Percentiles rank a stretch among this genome's conserved stretches.
Conservation (phyloP, 441 rosid genomes). For the Erodium trifolium region DNA sequence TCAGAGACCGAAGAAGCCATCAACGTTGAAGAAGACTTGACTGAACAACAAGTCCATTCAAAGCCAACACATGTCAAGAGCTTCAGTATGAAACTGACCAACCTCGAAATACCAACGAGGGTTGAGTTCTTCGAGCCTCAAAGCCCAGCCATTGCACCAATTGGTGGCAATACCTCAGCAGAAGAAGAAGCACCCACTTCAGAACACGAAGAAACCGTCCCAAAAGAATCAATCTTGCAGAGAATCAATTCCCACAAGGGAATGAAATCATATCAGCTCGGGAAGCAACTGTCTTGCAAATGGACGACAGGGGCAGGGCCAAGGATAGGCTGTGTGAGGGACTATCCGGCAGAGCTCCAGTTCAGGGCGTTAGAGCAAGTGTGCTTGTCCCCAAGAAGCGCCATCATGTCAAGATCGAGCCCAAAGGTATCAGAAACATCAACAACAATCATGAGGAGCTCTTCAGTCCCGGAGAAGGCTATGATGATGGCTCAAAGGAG, state of each 20-base stretch:
- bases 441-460: background rate
- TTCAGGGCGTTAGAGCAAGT: constrained; percentile 12
- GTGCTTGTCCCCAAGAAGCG: background rate
- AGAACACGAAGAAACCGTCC: constrained; percentile 12
- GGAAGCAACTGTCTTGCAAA: constrained; percentile 62
- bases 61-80: background rate
- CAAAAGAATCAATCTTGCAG: constrained; percentile 49
- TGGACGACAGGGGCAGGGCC: constrained; percentile 99
- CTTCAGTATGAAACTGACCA: background rate
- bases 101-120: background rate
- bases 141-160: background rate
- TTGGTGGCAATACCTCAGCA: too few species aligned
- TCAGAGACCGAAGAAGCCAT: background rate
- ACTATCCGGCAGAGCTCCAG: constrained; percentile 76
- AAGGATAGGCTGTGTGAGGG: constrained; percentile 81
- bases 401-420: background rate
- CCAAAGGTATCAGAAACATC: background rate
- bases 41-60: background rate
- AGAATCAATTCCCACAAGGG: constrained; percentile 68
- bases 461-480: background rate
- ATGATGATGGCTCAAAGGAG: background rate
- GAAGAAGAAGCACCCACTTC: too few species aligned
- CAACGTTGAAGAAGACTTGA: background rate
- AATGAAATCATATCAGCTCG: constrained; percentile 63
- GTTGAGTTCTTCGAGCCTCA: background rate